Base-by-base conservation (phyloP, 495 filamentous ascomycete genomes). In the Aspergillus saccharolyticus region DNA sequence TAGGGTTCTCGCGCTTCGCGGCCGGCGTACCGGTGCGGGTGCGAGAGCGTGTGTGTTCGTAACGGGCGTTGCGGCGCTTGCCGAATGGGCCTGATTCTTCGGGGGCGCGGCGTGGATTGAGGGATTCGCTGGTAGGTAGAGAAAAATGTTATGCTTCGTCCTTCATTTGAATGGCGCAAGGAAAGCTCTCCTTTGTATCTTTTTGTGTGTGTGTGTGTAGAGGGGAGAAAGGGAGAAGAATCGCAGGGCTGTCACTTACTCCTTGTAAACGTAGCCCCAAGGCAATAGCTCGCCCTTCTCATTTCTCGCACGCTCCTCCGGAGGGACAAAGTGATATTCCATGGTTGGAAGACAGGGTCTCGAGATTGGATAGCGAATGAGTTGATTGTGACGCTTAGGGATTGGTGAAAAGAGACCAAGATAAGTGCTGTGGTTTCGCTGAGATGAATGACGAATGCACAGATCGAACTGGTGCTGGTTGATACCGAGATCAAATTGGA, bases 291-390 rank as follows among this genome's bases (percentile, higher is more conserved):
- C 78, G 42, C 85, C 85, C 44, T 80, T 77, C 21, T 82, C 76
- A 62, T 85, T 83, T 63, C 75, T 71, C 28, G 82, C 84, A 59
- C 83, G 78, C 68, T 87, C 85, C 66, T 82, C 76, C 19, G 77
- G 78, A n/a, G 83, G 85, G 20, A 88, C 85, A 44, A 78, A 81
- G 65, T 88, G 85, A 47, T 87, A 82, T 65, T 87, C 84, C 75
- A 85, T 85, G 44, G 63, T 64, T n/a, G n/a, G n/a, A n/a, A n/a
- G n/a, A n/a, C n/a, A n/a, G n/a, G n/a, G n/a, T n/a, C n/a, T n/a
- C n/a, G n/a, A n/a, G n/a, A n/a, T n/a, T n/a, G n/a, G n/a, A n/a
- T n/a, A n/a, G n/a, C n/a, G n/a, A n/a, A n/a, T n/a, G n/a, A n/a
- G 43, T 16, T 20, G 44, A 17, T 10, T 17, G 42, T 20, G 55